Conservation (phyloP, 495 filamentous ascomycete species). For the Lentithecium fluviatile region DNA sequence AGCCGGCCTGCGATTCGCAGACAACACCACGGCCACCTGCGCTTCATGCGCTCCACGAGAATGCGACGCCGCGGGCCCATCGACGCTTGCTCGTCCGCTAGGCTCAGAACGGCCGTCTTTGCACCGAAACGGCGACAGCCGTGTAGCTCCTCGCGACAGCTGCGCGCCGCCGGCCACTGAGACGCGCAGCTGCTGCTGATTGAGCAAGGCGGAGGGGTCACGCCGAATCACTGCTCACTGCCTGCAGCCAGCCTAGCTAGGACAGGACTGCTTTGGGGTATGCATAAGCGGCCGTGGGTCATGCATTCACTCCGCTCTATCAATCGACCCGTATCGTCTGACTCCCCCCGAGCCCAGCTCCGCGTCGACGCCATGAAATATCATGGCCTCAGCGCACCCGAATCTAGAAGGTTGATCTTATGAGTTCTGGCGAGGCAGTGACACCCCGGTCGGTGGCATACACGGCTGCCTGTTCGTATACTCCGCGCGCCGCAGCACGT, state of each 20-base stretch:
- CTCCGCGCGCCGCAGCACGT: neutral
- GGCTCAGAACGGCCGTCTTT: neutral
- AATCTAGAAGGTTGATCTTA: slow-evolving; percentile 18
- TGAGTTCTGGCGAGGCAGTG: slow-evolving; percentile 22
- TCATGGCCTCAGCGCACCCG: slow-evolving; percentile 8
- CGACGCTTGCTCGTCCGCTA: neutral
- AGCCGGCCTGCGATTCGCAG: too few species aligned
- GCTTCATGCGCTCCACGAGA: neutral
- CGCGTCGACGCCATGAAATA: slow-evolving; percentile 1
- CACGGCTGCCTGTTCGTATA: slow-evolving; percentile 19
- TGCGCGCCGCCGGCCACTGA: slow-evolving; percentile 22
- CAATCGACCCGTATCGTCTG: slow-evolving; percentile 35
- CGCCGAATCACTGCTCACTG: slow-evolving; percentile 25
- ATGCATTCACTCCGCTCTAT: slow-evolving; percentile 33
- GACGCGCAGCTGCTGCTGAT: slow-evolving; percentile 17
- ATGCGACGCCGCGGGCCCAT: neutral
- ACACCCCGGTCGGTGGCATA: slow-evolving; percentile 10
- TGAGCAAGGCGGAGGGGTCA: slow-evolving; percentile 27
- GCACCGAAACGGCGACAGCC: slow-evolving; percentile 28
- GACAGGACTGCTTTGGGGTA: slow-evolving; percentile 11
- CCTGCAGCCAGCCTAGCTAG: slow-evolving; percentile 14
- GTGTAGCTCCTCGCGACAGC: slow-evolving; percentile 22
- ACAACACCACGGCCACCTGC: too few species aligned
- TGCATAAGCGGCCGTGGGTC: slow-evolving; percentile 30
- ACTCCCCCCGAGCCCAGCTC: slow-evolving; percentile 21